phyloP scores from a whole-genome alignment of 2,329 filamentous ascomycete genomes.

The Mycosphaerella sp. region DNA sequence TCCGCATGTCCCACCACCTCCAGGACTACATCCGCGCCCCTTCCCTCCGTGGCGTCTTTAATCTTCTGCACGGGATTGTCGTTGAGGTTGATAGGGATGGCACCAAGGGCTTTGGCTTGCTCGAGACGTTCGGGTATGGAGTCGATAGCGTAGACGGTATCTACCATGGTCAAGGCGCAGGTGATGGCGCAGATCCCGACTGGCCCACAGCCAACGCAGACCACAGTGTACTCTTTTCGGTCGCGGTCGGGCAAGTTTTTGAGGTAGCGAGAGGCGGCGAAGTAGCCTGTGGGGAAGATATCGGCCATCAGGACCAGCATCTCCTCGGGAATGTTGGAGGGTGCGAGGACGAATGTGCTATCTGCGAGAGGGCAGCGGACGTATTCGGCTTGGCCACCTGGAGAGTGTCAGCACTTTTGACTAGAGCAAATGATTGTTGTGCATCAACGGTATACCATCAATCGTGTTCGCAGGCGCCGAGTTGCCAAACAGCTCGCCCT shows the following conservation, averaged over 20 bases:
- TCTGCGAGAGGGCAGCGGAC: slow-evolving; percentile 75
- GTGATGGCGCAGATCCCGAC: slow-evolving; percentile 68
- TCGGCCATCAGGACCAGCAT: slow-evolving; percentile 79
- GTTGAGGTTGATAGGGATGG: slow-evolving; percentile 72
- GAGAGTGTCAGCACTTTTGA: background rate
- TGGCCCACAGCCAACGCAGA: slow-evolving; percentile 74
- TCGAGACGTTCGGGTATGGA: slow-evolving; percentile 68
- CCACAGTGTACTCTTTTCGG: slow-evolving; percentile 61
- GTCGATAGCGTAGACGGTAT: slow-evolving; percentile 31
- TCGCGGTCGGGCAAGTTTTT: slow-evolving; percentile 53
- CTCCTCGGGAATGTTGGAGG: slow-evolving; percentile 63
- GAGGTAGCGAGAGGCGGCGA: slow-evolving; percentile 73
- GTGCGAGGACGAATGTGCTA: slow-evolving; percentile 69
- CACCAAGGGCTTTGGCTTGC: slow-evolving; percentile 65
- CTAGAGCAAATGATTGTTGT: too few species aligned
- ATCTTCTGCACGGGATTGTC: slow-evolving; percentile 54
- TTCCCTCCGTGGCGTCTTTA: slow-evolving; percentile 66
- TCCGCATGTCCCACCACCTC: slow-evolving; percentile 46
- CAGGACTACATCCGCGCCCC: slow-evolving; percentile 79
- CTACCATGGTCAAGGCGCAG: slow-evolving; percentile 29
- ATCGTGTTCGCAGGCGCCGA: slow-evolving; percentile 30
- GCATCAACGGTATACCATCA: slow-evolving; percentile 12
- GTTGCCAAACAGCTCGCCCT: slow-evolving; percentile 57
- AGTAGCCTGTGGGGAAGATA: slow-evolving; percentile 80
- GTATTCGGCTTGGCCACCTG: slow-evolving; percentile 33